Conservation (phyloP, 768 basidiomycete genomes). For the Russula sp. region DNA sequence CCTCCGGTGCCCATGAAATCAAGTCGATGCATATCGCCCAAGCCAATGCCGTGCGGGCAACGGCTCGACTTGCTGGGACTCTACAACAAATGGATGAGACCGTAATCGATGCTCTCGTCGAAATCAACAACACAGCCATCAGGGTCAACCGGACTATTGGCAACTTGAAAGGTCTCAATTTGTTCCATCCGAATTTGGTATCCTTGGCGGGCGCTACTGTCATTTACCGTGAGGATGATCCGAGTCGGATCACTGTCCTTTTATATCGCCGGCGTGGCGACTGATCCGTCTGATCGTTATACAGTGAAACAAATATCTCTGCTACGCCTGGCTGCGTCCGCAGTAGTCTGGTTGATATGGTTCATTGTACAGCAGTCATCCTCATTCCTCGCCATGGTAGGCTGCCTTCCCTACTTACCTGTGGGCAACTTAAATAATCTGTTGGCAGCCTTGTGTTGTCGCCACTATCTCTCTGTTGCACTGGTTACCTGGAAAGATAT, state of each 20-base stretch:
- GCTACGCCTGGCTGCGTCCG: conserved; percentile 6
- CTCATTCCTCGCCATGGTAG: conserved; percentile 15
- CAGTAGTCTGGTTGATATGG: conserved; percentile 4
- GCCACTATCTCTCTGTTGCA: conserved; percentile 9
- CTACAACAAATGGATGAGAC: conserved; percentile 17
- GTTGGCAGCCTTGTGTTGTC: conserved; percentile 9
- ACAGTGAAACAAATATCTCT: conserved; percentile 8
- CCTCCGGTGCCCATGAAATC: conserved; percentile 12
- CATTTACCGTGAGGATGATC: conserved; percentile 3
- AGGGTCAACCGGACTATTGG: conserved; percentile 14
- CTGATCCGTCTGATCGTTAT: conserved; percentile 1
- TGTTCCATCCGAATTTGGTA: background rate
- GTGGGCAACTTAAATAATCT: background rate
- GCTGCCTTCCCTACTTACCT: background rate
- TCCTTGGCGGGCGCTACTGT: background rate
- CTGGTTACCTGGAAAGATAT: background rate
- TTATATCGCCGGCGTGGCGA: background rate
- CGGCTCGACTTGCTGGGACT: conserved; percentile 12
- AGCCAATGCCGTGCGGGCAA: conserved; percentile 10
- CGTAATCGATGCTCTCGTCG: conserved; percentile 6
- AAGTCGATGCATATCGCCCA: conserved; percentile 10
- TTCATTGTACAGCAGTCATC: conserved; percentile 3
- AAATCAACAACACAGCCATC: conserved; percentile 15
- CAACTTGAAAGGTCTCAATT: background rate
- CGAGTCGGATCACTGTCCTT: background rate